phyloP scores from a whole-genome alignment of 2,329 filamentous ascomycete genomes.

The Metarhizium brunneum region DNA sequence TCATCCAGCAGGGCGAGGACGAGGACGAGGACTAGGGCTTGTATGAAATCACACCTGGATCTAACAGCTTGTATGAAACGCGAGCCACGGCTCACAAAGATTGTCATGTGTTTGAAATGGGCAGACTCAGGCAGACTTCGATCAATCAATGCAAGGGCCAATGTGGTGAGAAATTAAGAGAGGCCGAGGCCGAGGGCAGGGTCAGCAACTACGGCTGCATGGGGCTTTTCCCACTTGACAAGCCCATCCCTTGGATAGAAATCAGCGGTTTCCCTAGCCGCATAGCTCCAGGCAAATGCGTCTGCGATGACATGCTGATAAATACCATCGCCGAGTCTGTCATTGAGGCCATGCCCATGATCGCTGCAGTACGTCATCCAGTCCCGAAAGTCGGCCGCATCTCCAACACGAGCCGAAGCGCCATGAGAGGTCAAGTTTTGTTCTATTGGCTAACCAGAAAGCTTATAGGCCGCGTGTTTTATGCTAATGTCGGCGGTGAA shows the following conservation, averaged over 20 bases:
- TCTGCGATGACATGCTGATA: background rate
- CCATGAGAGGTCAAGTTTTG: no score
- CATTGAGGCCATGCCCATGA: background rate
- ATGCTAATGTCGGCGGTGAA: conserved; percentile 3
- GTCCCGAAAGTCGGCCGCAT: background rate
- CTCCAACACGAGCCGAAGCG: background rate
- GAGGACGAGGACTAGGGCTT: background rate
- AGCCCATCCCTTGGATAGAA: background rate
- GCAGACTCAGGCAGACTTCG: background rate
- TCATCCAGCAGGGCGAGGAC: background rate
- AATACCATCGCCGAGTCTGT: background rate
- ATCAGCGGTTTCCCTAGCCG: background rate
- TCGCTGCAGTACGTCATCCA: background rate
- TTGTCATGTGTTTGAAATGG: background rate
- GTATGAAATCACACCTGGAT: background rate
- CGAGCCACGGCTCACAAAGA: background rate
- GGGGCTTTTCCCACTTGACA: background rate
- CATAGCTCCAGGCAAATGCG: background rate
- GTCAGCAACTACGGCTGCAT: background rate
- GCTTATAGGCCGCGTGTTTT: conserved; percentile 1
- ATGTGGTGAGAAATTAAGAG: background rate
- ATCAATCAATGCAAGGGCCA: background rate
- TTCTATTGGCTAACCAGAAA: background rate
- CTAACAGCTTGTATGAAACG: background rate
- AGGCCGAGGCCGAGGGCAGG: background rate